A percentile compares a stretch with the other conserved stretches of the same genome.
These are phyloP conservation scores for Aspergillus sp. DNA, from an alignment of 2,329 filamentous ascomycete species.

Conservation along the genomic window DNA sequence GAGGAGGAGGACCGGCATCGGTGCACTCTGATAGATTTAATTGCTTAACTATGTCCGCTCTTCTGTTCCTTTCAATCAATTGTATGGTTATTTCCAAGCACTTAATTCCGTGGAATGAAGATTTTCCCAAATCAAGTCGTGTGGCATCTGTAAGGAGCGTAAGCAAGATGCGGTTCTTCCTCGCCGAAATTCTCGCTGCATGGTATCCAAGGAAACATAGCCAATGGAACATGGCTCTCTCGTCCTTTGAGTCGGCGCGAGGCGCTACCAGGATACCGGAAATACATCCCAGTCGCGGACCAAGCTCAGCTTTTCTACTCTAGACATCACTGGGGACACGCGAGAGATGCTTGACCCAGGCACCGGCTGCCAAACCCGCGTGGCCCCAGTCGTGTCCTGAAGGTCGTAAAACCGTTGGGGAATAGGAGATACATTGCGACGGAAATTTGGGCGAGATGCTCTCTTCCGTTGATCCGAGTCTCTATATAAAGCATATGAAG, in stretches of 20 bases:
- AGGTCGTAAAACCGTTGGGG: not conserved
- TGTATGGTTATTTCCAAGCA: not conserved
- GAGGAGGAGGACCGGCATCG: not conserved
- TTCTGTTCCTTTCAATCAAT: not conserved
- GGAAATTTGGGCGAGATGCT: not conserved
- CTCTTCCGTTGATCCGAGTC: not conserved
- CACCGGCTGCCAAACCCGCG: not conserved
- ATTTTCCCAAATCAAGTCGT: not conserved
- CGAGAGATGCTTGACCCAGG: not conserved
- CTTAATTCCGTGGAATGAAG: not conserved
- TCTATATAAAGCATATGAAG: not conserved
- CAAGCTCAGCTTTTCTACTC: not conserved
- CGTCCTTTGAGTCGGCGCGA: not conserved
- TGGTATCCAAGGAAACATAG: not conserved
- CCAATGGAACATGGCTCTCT: not conserved
- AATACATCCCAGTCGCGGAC: not conserved
- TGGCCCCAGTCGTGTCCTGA: not conserved
- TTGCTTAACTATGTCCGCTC: not conserved
- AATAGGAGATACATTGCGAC: not conserved
- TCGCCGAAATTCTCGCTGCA: conserved; percentile 5
- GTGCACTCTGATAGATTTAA: not conserved
- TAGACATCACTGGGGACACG: not conserved
- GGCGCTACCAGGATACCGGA: not conserved
- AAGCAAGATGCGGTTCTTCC: not conserved
- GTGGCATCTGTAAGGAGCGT: not conserved